A percentile compares a stretch with the other conserved stretches of the same genome.
Evolutionary conservation across 2,329 filamentous ascomycete species (phyloP).

Genomic region (Cytospora piceae): DNA sequence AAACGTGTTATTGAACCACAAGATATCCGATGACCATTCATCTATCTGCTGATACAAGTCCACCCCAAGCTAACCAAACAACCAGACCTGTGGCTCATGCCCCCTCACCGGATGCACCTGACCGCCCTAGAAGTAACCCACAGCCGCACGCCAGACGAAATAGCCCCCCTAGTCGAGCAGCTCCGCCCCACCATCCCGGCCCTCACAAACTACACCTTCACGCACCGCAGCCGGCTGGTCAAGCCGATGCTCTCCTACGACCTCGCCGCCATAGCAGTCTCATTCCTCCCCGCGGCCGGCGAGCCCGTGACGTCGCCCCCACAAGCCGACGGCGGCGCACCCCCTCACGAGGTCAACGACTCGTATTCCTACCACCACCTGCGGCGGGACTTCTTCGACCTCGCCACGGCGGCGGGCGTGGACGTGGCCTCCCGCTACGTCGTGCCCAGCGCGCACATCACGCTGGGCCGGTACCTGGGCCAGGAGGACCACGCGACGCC

Average conservation of each 20-base stretch:
- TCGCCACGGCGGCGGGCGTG: slow-evolving; percentile 65
- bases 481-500: slow-evolving; percentile 65
- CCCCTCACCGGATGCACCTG: slow-evolving; percentile 75
- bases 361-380: slow-evolving; percentile 89
- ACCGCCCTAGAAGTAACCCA: slow-evolving; percentile 86
- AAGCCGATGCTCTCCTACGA: slow-evolving; percentile 86
- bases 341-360: slow-evolving; percentile 51
- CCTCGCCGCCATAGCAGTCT: slow-evolving; percentile 81
- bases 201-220: slow-evolving; percentile 68
- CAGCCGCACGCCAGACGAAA: slow-evolving; percentile 71
- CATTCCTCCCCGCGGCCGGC: slow-evolving; percentile 78
- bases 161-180: slow-evolving; percentile 61
- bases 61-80: neutral
- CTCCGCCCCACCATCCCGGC: slow-evolving; percentile 60
- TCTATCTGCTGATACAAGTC: neutral
- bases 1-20: neutral
- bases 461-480: slow-evolving; percentile 78
- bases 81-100: slow-evolving; percentile 81
- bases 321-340: slow-evolving; percentile 38
- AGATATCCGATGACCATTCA: neutral
- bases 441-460: slow-evolving; percentile 88
- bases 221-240: slow-evolving; percentile 73
- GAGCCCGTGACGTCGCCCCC: slow-evolving; percentile 53
- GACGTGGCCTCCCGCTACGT: slow-evolving; percentile 78
- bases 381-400: slow-evolving; percentile 73